These are phyloP conservation scores for Helianthus tuberosus DNA, from an alignment of 129 eudicot genomes.

Conservation along the genomic window DNA sequence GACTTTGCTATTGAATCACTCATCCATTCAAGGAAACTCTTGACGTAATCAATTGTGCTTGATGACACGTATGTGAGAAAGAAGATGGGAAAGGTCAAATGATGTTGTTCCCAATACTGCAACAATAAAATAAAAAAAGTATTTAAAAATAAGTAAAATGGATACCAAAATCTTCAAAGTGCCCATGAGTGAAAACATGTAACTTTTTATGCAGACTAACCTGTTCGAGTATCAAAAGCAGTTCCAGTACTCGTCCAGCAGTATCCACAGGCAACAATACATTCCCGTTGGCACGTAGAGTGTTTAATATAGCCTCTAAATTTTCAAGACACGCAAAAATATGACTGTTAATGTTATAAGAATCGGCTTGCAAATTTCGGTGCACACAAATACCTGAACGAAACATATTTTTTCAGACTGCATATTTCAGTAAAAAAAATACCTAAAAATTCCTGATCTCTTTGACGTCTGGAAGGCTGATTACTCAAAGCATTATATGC, in stretches of 20 bases:
- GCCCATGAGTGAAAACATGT: neutral
- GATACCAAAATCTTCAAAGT: neutral
- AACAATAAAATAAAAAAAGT: neutral
- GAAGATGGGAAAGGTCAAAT: slow-evolving; percentile 86
- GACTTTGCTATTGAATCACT: slow-evolving; percentile 93
- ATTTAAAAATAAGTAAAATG: neutral
- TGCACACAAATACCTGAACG: too few species aligned
- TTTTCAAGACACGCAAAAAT: neutral
- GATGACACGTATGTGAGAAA: slow-evolving; percentile 86
- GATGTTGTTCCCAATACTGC: slow-evolving; percentile 91
- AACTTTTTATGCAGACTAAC: slow-evolving; percentile 33
- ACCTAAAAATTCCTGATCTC: too few species aligned
- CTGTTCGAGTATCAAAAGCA: slow-evolving; percentile 88
- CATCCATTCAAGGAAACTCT: slow-evolving; percentile 98
- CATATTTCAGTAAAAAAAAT: too few species aligned
- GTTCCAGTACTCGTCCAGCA: slow-evolving; percentile 91
- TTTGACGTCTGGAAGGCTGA: too few species aligned
- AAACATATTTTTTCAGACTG: too few species aligned
- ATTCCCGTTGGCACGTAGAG: slow-evolving; percentile 73
- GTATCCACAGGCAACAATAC: slow-evolving; percentile 91
- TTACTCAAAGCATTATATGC: too few species aligned
- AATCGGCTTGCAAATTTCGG: slow-evolving; percentile 6
- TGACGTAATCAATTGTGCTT: slow-evolving; percentile 86
- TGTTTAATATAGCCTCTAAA: slow-evolving; percentile 68
- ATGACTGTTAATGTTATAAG: neutral